Evolutionary conservation across 345 rosid species (phyloP).

Genomic region (Physaria fendleri): DNA sequence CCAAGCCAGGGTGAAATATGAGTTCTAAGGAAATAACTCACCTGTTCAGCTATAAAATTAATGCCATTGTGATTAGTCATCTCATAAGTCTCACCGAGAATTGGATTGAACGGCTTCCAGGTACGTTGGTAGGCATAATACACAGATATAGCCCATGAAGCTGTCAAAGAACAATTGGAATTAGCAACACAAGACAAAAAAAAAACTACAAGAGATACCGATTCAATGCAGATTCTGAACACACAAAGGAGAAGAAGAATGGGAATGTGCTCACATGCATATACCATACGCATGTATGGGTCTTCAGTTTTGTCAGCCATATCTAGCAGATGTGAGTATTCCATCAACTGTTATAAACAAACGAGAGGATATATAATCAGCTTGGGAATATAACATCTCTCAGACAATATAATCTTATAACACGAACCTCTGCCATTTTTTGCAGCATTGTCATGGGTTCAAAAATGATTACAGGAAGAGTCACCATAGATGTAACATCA

Average conservation of each 20-base stretch:
- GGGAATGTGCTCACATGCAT: constrained; percentile 50
- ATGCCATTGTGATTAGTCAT: constrained; percentile 22
- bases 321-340: constrained; percentile 72
- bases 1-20: background rate
- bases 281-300: constrained; percentile 82
- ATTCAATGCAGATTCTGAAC: background rate
- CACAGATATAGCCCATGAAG: constrained; percentile 41
- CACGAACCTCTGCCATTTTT: constrained; percentile 87
- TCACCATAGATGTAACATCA: constrained; percentile 89
- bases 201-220: background rate
- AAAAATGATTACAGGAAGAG: constrained; percentile 83
- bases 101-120: constrained; percentile 30
- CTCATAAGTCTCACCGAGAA: constrained; percentile 32
- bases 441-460: constrained; percentile 87
- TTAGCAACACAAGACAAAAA: background rate
- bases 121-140: constrained; percentile 27
- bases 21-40: background rate
- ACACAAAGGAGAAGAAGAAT: background rate
- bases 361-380: too few species aligned
- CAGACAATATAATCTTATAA: background rate
- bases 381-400: too few species aligned
- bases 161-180: constrained; percentile 30
- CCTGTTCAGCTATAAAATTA: constrained; percentile 20
- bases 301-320: constrained; percentile 81
- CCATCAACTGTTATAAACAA: constrained; percentile 95